Percentiles rank a stretch among this genome's conserved stretches.
Conservation (phyloP, 2,329 filamentous ascomycete genomes). For the Fusarium compactum region DNA sequence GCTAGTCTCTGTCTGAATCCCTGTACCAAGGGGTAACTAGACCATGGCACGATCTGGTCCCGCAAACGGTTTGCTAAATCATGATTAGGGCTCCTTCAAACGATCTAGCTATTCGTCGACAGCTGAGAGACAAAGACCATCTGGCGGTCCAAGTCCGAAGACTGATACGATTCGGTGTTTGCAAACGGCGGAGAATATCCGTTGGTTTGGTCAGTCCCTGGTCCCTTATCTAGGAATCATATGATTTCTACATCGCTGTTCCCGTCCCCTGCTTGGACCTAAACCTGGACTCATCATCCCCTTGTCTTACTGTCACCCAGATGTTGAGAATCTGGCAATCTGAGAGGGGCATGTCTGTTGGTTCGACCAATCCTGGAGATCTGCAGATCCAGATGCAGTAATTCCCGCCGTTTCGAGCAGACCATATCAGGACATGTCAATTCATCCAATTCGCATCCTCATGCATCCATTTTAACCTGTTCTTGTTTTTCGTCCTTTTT, state of each 20-base stretch:
- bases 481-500: conserved; percentile 14
- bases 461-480: conserved; percentile 18
- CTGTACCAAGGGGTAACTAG: conserved; percentile 14
- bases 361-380: conserved; percentile 38
- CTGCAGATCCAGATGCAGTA: conserved; percentile 36
- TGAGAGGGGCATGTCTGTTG: conserved; percentile 10
- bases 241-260: conserved; percentile 30
- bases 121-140: background rate
- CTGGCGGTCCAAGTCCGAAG: conserved; percentile 18
- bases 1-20: conserved; percentile 25
- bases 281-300: conserved; percentile 16
- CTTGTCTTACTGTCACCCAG: conserved; percentile 12
- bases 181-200: conserved; percentile 30
- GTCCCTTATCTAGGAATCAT: conserved; percentile 26
- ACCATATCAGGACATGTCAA: conserved; percentile 14
- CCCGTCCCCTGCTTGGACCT: conserved; percentile 22
- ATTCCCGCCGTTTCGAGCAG: conserved; percentile 13
- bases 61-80: conserved; percentile 29
- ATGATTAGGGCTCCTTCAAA: conserved; percentile 6
- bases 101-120: background rate
- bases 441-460: conserved; percentile 9
- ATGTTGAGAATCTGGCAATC: conserved; percentile 26
- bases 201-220: conserved; percentile 6
- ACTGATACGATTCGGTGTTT: conserved; percentile 23
- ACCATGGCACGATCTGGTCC: conserved; percentile 37